Evolutionary conservation across 2,329 filamentous ascomycete species (phyloP), one percentile per base, ranked within the genome.

Genomic region (Rhynchosporium agropyri): DNA sequence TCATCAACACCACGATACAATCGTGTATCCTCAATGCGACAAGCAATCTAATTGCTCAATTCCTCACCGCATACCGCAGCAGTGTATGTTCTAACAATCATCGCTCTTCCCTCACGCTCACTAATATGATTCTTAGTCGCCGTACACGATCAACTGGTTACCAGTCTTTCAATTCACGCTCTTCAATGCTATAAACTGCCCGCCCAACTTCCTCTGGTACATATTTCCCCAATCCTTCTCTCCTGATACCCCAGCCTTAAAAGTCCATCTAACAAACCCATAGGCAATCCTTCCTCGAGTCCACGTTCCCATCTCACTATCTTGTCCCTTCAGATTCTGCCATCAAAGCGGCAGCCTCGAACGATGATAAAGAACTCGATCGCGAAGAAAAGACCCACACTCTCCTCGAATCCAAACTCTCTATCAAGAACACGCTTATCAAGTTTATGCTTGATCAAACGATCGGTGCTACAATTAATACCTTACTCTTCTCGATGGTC

Each of bases 191-290:
- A 73, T 96, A 63, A 88, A 83, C 75, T 89, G 88, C 46, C 92
- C 92, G 2, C 90, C 90, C 50, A 97, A 97, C 77, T 91, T 92
- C 73, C 74, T 91, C 70, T 97, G 92, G 92, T 86, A 75, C 29
- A 10, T 20, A 38, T 13, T 3, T 36, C 42, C 40, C 26, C 43
- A 45, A n/a, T 7, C 7, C 31, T n/a, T 40, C 42, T 13, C n/a
- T 15, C 29, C 53, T 42, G 28, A 46, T 10, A 42, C 2, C 59
- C 28, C 46, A 28, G 10, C 10, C 38, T 50, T 58, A 64, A n/a
- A n/a, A 28, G 4, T 20, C 33, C 61, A 74, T 46, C 67, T 56
- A n/a, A 26, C n/a, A 62, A 31, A n/a, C 26, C 28, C 38, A 20
- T n/a, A 86, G 84, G 84, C 92, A 96, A 80, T 83, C 85, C 46